Evolutionary conservation across 495 filamentous ascomycete genomes (phyloP), one percentile per base, ranked within the genome.

Genomic region (Penicillium chermesinum): DNA sequence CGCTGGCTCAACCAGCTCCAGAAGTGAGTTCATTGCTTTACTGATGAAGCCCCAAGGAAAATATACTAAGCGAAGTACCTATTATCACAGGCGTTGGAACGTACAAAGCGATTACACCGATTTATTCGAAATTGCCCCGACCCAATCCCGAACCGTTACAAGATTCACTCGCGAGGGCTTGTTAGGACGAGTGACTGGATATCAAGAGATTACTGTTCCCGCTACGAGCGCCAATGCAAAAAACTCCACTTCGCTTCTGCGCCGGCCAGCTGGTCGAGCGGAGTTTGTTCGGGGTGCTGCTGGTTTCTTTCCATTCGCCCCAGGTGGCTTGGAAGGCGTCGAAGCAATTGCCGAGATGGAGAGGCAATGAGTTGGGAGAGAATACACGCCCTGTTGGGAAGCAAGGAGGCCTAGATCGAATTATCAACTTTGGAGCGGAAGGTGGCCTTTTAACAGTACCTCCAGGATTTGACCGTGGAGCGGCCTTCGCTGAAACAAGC

Each of bases 201-300:
- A 98, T 64, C 87, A 83, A 60, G 91, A 97, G 67, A 86, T 97
- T 41, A 96, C 93, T 0, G 82, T 97, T 18, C 91, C 91, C 13
- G 90, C 91, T 17, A 84, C 79, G 48, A 91, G 87, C 48, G 89
- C 88, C 1, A 97, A 86, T 14, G 93, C 93, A 3, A 98, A 98
- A 70, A 96, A 95, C 58, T 96, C 91, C 17, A 98, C 94, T 0
- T 96, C 90, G 0, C 73, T 98, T 32, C 69, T 87, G 8, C 79
- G 93, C 33, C 93, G 93, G 56, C 91, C 91, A 19, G 93, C 91
- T 33, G 82, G 80, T 48, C 80, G 87, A 53, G 89, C 88, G 32
- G 91, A 97, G 42, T 95, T 97, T 63, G 91, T 98, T 16, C 79
- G 93, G n/a, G 93, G 93, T 13, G 90, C 86, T 15, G 88, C 91